These are phyloP conservation scores for Gentiana macrophylla DNA, from an alignment of 257 asterid species.

Conservation along the genomic window DNA sequence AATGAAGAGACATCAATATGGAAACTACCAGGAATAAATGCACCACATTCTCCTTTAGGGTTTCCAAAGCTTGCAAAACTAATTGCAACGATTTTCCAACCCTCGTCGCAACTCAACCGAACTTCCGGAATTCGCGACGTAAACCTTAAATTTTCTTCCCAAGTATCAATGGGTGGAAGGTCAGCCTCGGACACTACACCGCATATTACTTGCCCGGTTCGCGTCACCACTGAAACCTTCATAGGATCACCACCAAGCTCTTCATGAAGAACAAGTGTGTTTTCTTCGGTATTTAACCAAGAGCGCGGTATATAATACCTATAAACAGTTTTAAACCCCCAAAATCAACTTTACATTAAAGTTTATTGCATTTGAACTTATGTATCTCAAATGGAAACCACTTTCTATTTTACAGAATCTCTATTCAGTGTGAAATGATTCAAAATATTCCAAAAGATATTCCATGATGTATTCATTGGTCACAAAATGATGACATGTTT, in stretches of 20 bases:
- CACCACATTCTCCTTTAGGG: constrained; percentile 52
- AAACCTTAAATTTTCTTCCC: constrained; percentile 37
- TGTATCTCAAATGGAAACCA: too few species aligned
- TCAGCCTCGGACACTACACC: constrained; percentile 38
- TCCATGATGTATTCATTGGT: neutral
- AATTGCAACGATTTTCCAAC: constrained; percentile 42
- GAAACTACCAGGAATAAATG: constrained; percentile 32
- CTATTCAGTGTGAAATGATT: too few species aligned
- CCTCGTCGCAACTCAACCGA: constrained; percentile 46
- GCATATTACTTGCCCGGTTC: constrained; percentile 39
- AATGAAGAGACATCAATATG: constrained; percentile 29
- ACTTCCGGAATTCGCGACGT: constrained; percentile 29
- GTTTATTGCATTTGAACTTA: too few species aligned
- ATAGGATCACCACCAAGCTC: constrained; percentile 68
- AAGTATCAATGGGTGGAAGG: constrained; percentile 54
- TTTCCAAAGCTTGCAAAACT: constrained; percentile 52
- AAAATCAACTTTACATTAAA: neutral
- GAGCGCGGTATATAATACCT: constrained; percentile 69
- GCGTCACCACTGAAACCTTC: constrained; percentile 31
- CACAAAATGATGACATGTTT: neutral
- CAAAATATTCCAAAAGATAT: too few species aligned
- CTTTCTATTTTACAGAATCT: too few species aligned
- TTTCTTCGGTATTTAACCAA: constrained; percentile 54
- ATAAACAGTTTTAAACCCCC: neutral
- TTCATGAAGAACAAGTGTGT: constrained; percentile 61